Conservation (phyloP, 768 basidiomycete genomes). For the Chalciporus piperatus region DNA sequence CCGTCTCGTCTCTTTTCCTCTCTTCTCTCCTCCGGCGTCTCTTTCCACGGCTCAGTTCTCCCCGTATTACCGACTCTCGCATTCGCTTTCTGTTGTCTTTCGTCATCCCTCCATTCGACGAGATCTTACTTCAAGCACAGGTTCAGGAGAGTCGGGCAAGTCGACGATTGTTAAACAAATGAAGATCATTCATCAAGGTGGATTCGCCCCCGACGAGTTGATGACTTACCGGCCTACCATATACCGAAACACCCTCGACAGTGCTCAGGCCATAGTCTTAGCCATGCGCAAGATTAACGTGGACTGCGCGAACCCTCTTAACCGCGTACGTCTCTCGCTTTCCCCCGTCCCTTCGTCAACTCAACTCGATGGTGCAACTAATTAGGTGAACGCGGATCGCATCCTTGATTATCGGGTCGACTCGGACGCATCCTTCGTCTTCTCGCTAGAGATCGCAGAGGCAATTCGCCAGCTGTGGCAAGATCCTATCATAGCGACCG, state of each 20-base stretch:
- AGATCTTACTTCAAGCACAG: conserved; percentile 37
- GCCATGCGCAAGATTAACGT: conserved; percentile 86
- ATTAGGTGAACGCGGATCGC: conserved; percentile 48
- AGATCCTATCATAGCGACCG: conserved; percentile 54
- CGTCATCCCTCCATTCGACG: neutral
- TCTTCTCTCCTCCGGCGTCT: conserved; percentile 8
- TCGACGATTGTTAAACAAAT: conserved; percentile 97
- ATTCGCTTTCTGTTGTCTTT: neutral
- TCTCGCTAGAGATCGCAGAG: conserved; percentile 63
- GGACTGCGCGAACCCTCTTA: conserved; percentile 66
- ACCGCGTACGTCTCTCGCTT: conserved; percentile 40
- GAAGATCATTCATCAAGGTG: conserved; percentile 96
- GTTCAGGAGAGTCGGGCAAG: conserved; percentile 94
- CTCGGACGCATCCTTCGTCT: conserved; percentile 39
- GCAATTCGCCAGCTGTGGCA: conserved; percentile 70
- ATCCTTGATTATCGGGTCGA: conserved; percentile 57
- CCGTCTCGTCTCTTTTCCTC: conserved; percentile 29
- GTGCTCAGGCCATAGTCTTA: conserved; percentile 78
- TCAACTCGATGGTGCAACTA: conserved; percentile 17
- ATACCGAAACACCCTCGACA: conserved; percentile 85
- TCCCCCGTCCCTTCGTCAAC: neutral
- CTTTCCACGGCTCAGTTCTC: neutral
- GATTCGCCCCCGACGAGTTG: conserved; percentile 78
- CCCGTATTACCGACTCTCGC: neutral
- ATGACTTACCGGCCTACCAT: conserved; percentile 74